Evolutionary conservation across 1,139 yeast genomes (phyloP), one percentile per base, ranked within the genome.

Genomic region (Taphrina communis): DNA sequence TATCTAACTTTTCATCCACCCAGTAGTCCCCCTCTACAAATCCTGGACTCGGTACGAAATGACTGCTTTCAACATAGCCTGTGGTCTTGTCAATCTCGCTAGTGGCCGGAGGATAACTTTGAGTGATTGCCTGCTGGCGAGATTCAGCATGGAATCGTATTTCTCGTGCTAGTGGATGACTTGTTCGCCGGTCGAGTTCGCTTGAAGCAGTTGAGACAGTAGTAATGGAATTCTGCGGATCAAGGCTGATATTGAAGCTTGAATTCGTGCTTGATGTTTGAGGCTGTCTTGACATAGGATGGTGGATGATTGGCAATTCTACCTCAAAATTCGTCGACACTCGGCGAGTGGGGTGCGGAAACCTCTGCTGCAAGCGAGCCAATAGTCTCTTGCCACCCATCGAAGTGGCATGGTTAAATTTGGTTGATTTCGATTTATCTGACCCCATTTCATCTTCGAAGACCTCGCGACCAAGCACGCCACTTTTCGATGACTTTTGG

Each of bases 401-500:
- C 41, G 17, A 17, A 11, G 53, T 14, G 52, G 31, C 9, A 44
- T 56, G 62, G 79, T 80, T 11, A 70, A 76, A 52, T 42, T 77
- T 55, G 75, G 71, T 61, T 41, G 38, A 25, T 51, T 53, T 53
- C 4, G 11, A 17, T 44, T 66, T 42, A 1, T 65, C 75, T 74
- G 65, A 59, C 41, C 60, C 57, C 67, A 70, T 71, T 72, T 87
- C 90, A 71, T 89, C 95, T 73, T 88, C 94, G 75, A 86, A 89
- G 60, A 89, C 86, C 50, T 88, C 86, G 72, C 97, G 80, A 0
- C 97, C 97, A 65, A 91, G 78, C 1, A 91, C 86, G 0, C 97
- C 96, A 70, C 86, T 88, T 66, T 87, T 86, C 73, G 90, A 96
- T 71, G 84, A 84, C n/a, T 82, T 82, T 73, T 84, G 84, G 79